Conservation (phyloP, 257 asterid genomes). For the Paulownia fortunei region DNA sequence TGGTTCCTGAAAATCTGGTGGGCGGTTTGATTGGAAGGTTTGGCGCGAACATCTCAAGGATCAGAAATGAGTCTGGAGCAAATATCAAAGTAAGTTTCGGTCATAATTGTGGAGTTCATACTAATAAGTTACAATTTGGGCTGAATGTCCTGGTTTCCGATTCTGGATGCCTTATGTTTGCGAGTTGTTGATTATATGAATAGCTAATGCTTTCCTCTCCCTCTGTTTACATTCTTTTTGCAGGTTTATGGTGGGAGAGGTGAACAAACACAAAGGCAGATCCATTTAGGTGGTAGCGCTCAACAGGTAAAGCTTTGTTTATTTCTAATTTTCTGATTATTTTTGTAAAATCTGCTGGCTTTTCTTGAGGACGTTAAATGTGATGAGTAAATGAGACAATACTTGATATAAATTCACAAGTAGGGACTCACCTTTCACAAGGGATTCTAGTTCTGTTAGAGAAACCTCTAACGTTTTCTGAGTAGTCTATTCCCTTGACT, state of each 20-base stretch:
- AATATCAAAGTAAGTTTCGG: constrained; percentile 61
- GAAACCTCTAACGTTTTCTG: background rate
- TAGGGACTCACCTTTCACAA: background rate
- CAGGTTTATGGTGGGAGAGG: constrained; percentile 95
- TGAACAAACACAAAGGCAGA: constrained; percentile 88
- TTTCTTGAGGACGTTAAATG: background rate
- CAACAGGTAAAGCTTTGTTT: constrained; percentile 64
- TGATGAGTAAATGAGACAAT: background rate
- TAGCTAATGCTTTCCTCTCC: background rate
- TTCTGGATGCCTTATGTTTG: constrained; percentile 2
- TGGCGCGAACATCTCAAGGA: constrained; percentile 95
- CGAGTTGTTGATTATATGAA: background rate
- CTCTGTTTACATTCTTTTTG: constrained; percentile 4
- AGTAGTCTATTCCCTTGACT: background rate
- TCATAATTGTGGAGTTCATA: background rate
- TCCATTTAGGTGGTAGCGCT: constrained; percentile 82
- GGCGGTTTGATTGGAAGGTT: constrained; percentile 98
- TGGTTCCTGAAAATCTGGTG: constrained; percentile 91
- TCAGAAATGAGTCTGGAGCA: constrained; percentile 94
- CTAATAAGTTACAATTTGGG: background rate
- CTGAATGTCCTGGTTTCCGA: background rate
- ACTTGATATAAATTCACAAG: background rate
- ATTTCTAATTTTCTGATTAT: background rate
- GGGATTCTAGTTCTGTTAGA: background rate
- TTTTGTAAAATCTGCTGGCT: background rate